phyloP scores from a whole-genome alignment of 106 monocot species.

The Dendrobium chrysotoxum region DNA sequence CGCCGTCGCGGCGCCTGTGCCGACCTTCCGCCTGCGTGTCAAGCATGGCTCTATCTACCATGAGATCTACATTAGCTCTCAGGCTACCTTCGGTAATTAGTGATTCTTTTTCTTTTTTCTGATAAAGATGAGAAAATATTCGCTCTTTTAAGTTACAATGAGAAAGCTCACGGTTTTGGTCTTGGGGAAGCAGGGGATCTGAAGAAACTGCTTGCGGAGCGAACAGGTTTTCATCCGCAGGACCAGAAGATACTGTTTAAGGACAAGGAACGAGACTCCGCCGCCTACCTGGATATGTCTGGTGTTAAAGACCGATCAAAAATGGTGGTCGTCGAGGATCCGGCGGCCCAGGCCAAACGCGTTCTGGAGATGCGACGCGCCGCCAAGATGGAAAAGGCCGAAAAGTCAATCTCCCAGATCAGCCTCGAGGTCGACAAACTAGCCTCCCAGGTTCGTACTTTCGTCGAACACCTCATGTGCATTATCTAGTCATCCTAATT shows the following conservation, averaged over 20 bases:
- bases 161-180: background rate
- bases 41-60: slow-evolving; percentile 59
- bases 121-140: background rate
- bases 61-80: slow-evolving; percentile 77
- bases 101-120: background rate
- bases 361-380: slow-evolving; percentile 47
- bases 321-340: slow-evolving; percentile 52
- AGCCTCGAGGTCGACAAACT: slow-evolving; percentile 58
- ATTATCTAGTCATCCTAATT: background rate
- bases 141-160: background rate
- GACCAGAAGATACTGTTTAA: slow-evolving; percentile 74
- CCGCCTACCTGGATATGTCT: slow-evolving; percentile 48
- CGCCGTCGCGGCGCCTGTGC: slow-evolving; percentile 27
- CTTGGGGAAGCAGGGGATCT: slow-evolving; percentile 47
- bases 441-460: slow-evolving; percentile 41
- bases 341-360: slow-evolving; percentile 55
- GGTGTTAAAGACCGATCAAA: slow-evolving; percentile 81
- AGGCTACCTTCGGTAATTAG: slow-evolving; percentile 68
- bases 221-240: slow-evolving; percentile 56
- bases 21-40: slow-evolving; percentile 68
- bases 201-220: slow-evolving; percentile 59
- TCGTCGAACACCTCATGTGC: background rate
- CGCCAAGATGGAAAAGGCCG: slow-evolving; percentile 49
- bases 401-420: slow-evolving; percentile 49
- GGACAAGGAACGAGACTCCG: slow-evolving; percentile 62